Conservation (phyloP, 2,329 filamentous ascomycete species). For the Alternaria arborescens region DNA sequence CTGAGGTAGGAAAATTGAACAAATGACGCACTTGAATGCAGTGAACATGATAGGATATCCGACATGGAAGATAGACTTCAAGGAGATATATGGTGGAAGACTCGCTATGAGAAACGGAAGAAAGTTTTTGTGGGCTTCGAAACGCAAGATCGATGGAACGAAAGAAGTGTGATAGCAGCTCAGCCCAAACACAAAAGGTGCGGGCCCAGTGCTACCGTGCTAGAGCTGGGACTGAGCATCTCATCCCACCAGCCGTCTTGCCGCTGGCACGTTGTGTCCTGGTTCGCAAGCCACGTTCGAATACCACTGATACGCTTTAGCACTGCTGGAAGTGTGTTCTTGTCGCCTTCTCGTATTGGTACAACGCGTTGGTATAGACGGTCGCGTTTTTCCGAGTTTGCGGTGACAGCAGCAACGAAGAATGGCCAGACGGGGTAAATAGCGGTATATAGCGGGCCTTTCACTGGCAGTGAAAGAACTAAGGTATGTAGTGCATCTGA, state of each 20-base stretch:
- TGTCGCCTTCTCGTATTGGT: constrained; percentile 44
- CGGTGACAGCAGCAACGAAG: constrained; percentile 44
- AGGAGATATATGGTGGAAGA: not conserved
- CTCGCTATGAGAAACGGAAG: not conserved
- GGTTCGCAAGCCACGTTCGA: constrained; percentile 42
- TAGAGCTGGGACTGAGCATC: constrained; percentile 42
- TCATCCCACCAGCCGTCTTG: constrained; percentile 47
- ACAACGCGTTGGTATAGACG: constrained; percentile 43
- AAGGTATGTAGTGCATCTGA: constrained; percentile 36
- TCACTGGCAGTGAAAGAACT: constrained; percentile 41
- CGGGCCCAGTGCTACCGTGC: constrained; percentile 27
- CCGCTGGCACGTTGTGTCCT: constrained; percentile 31
- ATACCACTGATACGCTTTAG: constrained; percentile 42
- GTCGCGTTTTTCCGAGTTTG: constrained; percentile 44
- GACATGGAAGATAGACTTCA: not conserved
- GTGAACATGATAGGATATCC: not conserved
- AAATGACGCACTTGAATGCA: not conserved
- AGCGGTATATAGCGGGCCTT: constrained; percentile 44
- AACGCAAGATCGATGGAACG: not conserved
- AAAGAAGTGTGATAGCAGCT: not conserved
- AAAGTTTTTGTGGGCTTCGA: not conserved
- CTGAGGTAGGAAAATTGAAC: not conserved
- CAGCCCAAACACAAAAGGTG: constrained; percentile 29
- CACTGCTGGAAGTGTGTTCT: constrained; percentile 43
- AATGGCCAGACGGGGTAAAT: constrained; percentile 47